Conservation (phyloP, 441 rosid genomes). For the Syzygium syzygioides region DNA sequence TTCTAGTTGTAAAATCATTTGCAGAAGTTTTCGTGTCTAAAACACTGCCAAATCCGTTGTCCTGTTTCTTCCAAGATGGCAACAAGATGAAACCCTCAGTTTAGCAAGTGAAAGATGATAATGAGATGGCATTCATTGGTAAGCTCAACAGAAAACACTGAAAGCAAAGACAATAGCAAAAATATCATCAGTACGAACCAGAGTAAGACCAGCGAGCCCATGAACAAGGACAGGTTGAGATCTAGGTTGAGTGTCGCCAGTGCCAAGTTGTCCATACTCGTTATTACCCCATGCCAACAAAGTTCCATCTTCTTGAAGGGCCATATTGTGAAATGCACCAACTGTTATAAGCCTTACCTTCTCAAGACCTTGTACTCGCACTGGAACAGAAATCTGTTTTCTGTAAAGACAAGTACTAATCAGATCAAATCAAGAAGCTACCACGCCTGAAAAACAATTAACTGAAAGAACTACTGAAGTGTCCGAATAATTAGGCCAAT, state of each 20-base stretch:
- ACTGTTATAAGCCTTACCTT: constrained; percentile 80
- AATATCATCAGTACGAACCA: constrained; percentile 45
- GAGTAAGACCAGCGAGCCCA: constrained; percentile 70
- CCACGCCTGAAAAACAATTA: background rate
- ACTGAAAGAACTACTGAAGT: background rate
- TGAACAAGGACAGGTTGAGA: constrained; percentile 89
- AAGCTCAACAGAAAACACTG: background rate
- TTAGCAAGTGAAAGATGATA: background rate
- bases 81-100: background rate
- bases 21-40: background rate
- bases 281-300: constrained; percentile 99
- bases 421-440: background rate
- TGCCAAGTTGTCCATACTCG: constrained; percentile 99
- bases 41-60: background rate
- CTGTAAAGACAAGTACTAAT: constrained; percentile 28
- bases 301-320: constrained; percentile 89
- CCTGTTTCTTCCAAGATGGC: background rate
- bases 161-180: background rate
- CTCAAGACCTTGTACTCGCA: constrained; percentile 97
- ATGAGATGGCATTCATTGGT: background rate
- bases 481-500: background rate
- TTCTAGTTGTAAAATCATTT: background rate
- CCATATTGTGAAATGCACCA: constrained; percentile 98
- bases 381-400: constrained; percentile 95
- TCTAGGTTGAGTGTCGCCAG: constrained; percentile 98